Base-by-base conservation (phyloP, 2,329 filamentous ascomycete species). In the Fusarium sp. region DNA sequence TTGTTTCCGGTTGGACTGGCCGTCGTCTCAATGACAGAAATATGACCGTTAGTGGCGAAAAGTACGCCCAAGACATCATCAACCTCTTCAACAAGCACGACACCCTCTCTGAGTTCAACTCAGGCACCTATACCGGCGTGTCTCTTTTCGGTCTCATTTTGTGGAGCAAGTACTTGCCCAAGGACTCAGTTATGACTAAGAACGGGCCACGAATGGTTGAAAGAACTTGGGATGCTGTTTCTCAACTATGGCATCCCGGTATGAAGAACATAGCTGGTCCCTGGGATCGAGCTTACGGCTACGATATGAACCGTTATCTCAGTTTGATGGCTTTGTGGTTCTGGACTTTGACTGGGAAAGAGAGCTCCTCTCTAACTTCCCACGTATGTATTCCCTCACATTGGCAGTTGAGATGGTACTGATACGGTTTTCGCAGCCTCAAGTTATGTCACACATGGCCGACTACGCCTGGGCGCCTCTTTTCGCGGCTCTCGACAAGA, bases 241-340 rank as follows among this genome's bases (percentile, higher is more conserved):
- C 84, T 0, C 73, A 85, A 51, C 83, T 92, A 3, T 92, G 89
- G 83, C 88, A 91, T 60, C 86, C 89, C 2, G 84, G 85, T 5
- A 79, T 92, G 80, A 87, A 85, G 72, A 92, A 91, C 69, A 84
- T 91, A 54, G 90, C 90, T 5, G 90, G 90, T 0, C 90, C 90
- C 0, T 92, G 90, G 90, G 90, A 92, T 78, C 86, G 90, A 1
- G 83, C 86, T 0, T 92, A 92, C 70, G 89, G 89, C 2, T 91
- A 87, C 65, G 89, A 92, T 67, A 90, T 91, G 89, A 90, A 90
- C 62, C 82, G 85, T 12, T 91, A 91, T 73, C 78, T 91, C 8
- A 87, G 87, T 59, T 84, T 91, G 55, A 85, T 91, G 78, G 86
- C 87, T 0, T 78, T 89, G 20, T 89, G 89, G 80, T 84, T 91